A percentile compares a stretch with the other conserved stretches of the same genome.
phyloP scores from a whole-genome alignment of 1,139 yeast species.

The Torulaspora globosa region DNA sequence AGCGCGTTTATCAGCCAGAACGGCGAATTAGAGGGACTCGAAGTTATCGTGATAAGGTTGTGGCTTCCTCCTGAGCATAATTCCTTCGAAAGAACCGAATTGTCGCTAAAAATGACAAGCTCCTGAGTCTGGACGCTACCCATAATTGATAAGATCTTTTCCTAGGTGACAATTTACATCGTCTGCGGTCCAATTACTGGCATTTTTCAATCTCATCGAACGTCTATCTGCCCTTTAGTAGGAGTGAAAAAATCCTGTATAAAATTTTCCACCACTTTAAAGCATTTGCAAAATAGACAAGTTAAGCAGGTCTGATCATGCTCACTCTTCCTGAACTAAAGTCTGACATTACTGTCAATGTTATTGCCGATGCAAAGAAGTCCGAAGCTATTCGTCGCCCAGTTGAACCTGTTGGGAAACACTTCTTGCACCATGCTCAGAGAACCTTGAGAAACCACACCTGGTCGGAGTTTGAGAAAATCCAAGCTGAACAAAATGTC shows the following conservation, averaged over 20 bases:
- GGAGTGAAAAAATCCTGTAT: background rate
- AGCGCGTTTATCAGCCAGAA: conserved; percentile 54
- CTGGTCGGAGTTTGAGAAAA: conserved; percentile 94
- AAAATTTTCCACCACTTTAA: conserved; percentile 5
- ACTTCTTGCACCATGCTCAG: conserved; percentile 93
- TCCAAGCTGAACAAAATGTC: conserved; percentile 90
- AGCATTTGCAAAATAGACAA: background rate
- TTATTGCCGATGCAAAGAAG: conserved; percentile 50
- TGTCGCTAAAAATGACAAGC: conserved; percentile 52
- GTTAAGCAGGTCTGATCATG: conserved; percentile 16
- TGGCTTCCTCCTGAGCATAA: conserved; percentile 31
- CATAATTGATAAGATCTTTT: conserved; percentile 9
- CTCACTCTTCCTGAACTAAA: conserved; percentile 39
- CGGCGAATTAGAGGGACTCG: conserved; percentile 61
- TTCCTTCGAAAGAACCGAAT: conserved; percentile 42
- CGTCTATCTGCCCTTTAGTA: background rate
- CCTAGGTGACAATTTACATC: background rate
- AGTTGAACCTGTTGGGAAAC: conserved; percentile 95
- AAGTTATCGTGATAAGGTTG: conserved; percentile 48
- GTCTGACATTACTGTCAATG: conserved; percentile 46
- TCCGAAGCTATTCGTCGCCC: conserved; percentile 76
- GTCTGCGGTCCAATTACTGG: background rate
- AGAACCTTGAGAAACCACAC: conserved; percentile 96
- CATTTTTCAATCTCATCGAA: background rate
- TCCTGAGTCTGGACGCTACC: conserved; percentile 52